phyloP scores from a whole-genome alignment of 2,329 filamentous ascomycete species.

The Microdochium paspali region DNA sequence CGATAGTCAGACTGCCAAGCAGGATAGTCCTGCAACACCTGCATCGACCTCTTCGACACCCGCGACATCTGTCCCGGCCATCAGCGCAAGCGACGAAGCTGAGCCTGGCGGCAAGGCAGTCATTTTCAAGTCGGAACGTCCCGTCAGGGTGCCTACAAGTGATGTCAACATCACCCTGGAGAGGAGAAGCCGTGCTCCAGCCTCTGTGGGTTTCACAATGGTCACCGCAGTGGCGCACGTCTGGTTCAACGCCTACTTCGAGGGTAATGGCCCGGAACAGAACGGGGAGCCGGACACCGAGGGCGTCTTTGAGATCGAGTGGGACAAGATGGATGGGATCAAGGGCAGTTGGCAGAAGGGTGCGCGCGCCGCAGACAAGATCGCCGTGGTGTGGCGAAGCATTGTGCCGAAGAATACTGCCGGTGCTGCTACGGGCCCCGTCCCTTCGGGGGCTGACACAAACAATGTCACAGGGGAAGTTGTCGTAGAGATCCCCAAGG shows the following conservation, averaged over 20 bases:
- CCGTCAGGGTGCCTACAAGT: constrained; percentile 65
- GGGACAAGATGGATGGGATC: constrained; percentile 79
- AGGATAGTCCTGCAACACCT: background rate
- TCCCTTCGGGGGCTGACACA: background rate
- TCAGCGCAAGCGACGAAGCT: constrained; percentile 21
- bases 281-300: constrained; percentile 55
- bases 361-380: constrained; percentile 66
- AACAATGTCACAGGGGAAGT: constrained; percentile 10
- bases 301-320: constrained; percentile 50
- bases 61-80: constrained; percentile 4
- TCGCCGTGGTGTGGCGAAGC: constrained; percentile 76
- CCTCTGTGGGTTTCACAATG: constrained; percentile 74
- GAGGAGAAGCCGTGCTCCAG: constrained; percentile 68
- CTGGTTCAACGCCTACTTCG: constrained; percentile 95
- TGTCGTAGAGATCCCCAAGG: constrained; percentile 54
- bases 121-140: constrained; percentile 63
- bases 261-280: constrained; percentile 66
- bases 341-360: constrained; percentile 83
- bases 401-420: constrained; percentile 14
- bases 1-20: background rate
- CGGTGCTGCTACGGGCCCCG: background rate
- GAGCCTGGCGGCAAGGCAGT: constrained; percentile 61
- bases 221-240: constrained; percentile 89
- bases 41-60: constrained; percentile 6
- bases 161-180: constrained; percentile 90